Conservation (phyloP, 1,139 yeast genomes). For the Pichia sp. region DNA sequence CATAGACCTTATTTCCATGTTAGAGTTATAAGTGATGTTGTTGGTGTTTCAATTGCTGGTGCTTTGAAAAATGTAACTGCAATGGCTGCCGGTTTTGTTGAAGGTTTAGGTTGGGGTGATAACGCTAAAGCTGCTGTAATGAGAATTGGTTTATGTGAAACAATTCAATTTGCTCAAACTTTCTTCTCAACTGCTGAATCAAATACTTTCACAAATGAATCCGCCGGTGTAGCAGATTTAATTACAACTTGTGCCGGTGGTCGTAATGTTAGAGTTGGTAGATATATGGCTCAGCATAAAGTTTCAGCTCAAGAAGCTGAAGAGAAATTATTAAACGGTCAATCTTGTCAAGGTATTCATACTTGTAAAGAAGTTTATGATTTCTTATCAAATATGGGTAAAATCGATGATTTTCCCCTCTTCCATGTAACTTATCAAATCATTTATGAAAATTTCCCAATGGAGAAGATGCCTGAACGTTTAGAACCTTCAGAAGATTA, state of each 20-base stretch:
- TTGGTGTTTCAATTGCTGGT: constrained; percentile 91
- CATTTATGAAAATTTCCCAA: constrained; percentile 62
- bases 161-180: constrained; percentile 72
- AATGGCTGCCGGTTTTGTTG: constrained; percentile 88
- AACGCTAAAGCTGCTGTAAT: constrained; percentile 93
- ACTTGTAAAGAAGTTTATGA: constrained; percentile 88
- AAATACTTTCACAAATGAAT: constrained; percentile 79
- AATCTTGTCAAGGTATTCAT: constrained; percentile 87
- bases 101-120: constrained; percentile 97
- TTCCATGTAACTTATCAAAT: constrained; percentile 80
- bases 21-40: constrained; percentile 78
- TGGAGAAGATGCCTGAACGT: constrained; percentile 55
- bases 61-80: constrained; percentile 94
- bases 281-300: constrained; percentile 63
- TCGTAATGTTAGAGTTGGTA: constrained; percentile 85
- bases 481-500: constrained; percentile 37
- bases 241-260: constrained; percentile 97
- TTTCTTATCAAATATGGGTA: constrained; percentile 55
- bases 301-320: constrained; percentile 75
- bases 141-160: constrained; percentile 88
- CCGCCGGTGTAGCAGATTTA: constrained; percentile 95
- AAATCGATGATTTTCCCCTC: constrained; percentile 72
- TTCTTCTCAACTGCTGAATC: constrained; percentile 65
- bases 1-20: constrained; percentile 97
- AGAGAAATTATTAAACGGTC: constrained; percentile 77